Evolutionary conservation across 495 filamentous ascomycete species (phyloP), one percentile per base, ranked within the genome.

Genomic region (Aspergillus nanangensis): DNA sequence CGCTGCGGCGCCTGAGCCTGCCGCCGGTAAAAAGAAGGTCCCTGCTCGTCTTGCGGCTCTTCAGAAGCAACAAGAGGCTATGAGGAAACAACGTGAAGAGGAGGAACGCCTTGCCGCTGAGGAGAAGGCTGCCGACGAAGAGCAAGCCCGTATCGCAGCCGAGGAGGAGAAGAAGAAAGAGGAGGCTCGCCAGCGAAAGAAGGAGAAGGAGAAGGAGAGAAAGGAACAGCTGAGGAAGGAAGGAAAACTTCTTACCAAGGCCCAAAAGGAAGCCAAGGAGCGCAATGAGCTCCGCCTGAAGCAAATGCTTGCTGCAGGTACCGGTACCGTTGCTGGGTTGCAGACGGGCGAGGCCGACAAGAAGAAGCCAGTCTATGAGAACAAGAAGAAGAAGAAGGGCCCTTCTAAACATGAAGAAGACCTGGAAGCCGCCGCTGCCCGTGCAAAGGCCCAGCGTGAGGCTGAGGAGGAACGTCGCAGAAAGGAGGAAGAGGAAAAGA

Each of bases 201-300:
- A 96, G 74, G 89, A 95, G 62, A 95, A 86, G 66, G 94, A 99
- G 62, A 94, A 86, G 66, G 87, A 96, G 66, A 92, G 80, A 72
- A 90, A 95, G 50, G 94, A 99, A 57, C 87, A 96, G 67, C 79
- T 96, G 13, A 93, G 93, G 72, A 91, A 81, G 61, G 90, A 95
- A 66, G 94, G 94, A 57, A 96, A 95, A 62, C 90, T 90, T 55
- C 74, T 96, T 49, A 96, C 91, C 51, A 93, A 95, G 65, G 88
- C 92, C 22, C 90, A 99, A 66, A 87, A 82, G 57, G 90, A 96
- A 56, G 85, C 85, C 48, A 86, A 92, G 63, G 81, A 82, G 21
- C 79, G 80, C 48, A 86, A 90, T 58, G 87, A 96, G 63, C 69
- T 87, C 56, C 90, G 93, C 45, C 75, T 95, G 55, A 81, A 96